These are phyloP conservation scores for Chionographis japonica DNA, from an alignment of 106 monocot genomes.

Conservation along the genomic window DNA sequence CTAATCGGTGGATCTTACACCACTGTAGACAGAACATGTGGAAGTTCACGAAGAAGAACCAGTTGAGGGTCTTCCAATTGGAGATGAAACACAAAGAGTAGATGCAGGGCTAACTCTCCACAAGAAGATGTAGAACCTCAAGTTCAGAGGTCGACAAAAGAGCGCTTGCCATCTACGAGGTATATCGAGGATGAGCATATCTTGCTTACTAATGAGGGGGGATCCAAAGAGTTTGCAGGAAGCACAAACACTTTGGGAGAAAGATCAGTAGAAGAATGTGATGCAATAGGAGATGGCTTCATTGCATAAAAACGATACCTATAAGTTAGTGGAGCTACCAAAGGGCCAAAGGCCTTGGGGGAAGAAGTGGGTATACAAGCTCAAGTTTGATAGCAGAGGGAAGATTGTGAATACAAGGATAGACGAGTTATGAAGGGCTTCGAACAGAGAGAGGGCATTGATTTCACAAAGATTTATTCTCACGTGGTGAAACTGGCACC, in stretches of 20 bases:
- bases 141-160: too few relatives aligned
- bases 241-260: not conserved
- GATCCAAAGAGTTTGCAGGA: not conserved
- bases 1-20: not conserved
- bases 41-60: not conserved
- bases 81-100: not conserved
- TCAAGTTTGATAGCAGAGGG: not conserved
- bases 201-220: not conserved
- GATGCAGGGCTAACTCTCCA: not conserved
- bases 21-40: not conserved
- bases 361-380: slow-evolving; percentile 10
- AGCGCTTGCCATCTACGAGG: not conserved
- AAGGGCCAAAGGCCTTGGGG: not conserved
- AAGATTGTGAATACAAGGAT: not conserved
- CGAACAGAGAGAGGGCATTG: slow-evolving; percentile 6
- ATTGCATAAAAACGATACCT: slow-evolving; percentile 11
- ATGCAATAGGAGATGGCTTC: slow-evolving; percentile 7
- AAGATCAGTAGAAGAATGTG: not conserved
- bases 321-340: not conserved
- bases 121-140: too few relatives aligned
- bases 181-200: not conserved
- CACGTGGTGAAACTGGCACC: slow-evolving; percentile 12
- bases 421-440: slow-evolving; percentile 12
- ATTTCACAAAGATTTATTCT: slow-evolving; percentile 14
- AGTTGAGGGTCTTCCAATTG: not conserved